A percentile compares a stretch with the other conserved stretches of the same genome.
phyloP scores from a whole-genome alignment of 495 filamentous ascomycete species.

The Hypoxylon fuscum region DNA sequence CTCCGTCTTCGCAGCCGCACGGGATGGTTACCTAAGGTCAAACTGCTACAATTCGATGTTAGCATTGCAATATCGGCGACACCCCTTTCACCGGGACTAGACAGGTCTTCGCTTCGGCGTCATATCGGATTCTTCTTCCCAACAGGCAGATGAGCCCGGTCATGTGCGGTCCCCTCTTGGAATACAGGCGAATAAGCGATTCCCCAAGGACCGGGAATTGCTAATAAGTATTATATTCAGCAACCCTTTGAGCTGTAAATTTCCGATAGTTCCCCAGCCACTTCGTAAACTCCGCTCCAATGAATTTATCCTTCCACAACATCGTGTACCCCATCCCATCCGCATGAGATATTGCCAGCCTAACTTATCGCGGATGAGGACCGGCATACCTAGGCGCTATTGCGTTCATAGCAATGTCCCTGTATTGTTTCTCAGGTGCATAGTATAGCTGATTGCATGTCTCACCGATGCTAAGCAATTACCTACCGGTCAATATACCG shows the following conservation, averaged over 20 bases:
- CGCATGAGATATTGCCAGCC: conserved; percentile 15
- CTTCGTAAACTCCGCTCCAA: conserved; percentile 15
- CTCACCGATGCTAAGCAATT: conserved; percentile 22
- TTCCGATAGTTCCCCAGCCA: conserved; percentile 11
- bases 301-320: neutral
- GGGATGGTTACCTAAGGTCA: neutral
- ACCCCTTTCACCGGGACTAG: conserved; percentile 1
- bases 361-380: neutral
- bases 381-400: neutral
- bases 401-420: neutral
- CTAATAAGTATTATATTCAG: conserved; percentile 16
- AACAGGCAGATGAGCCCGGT: conserved; percentile 27
- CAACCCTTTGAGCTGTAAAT: conserved; percentile 11
- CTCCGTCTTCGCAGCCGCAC: conserved; percentile 24
- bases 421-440: conserved; percentile 10
- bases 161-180: conserved; percentile 24
- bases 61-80: conserved; percentile 8
- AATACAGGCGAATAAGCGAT: conserved; percentile 19
- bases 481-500: conserved; percentile 21
- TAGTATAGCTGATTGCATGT: conserved; percentile 9
- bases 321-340: conserved; percentile 4
- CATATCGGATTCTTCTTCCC: conserved; percentile 30
- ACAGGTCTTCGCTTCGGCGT: conserved; percentile 23
- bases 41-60: conserved; percentile 1
- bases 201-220: conserved; percentile 35